Base-by-base conservation (phyloP, 2,329 filamentous ascomycete species). In the Aurifilum marmelostoma region DNA sequence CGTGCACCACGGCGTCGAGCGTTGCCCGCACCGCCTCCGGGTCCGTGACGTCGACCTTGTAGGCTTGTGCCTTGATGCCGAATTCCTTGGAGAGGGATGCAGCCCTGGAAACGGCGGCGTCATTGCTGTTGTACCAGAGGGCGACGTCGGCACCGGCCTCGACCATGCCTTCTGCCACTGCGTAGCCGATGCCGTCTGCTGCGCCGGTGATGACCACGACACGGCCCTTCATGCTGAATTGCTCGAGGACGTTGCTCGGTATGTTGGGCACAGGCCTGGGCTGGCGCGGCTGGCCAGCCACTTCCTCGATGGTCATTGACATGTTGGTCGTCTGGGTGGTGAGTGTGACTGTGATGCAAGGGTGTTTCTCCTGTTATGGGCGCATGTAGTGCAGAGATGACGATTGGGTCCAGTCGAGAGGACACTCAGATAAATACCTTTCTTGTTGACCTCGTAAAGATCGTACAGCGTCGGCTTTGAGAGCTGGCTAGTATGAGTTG, bases 21-120 rank as follows among this genome's bases (percentile, higher is more conserved):
- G 76, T 76, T 1, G 75, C 68, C 43, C 77, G 73, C 1, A 81
- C 81, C 58, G 75, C 75, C 5, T 76, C 76, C 1, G 79, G 69
- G 54, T 83, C 76, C 3, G 82, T 83, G 1, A 85, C 78, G 63
- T 84, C 79, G 4, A 84, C 81, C 68, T 82, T 79, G 72, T 83
- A 84, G 1, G 82, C 79, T 11, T 70, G 71, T 2, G 81, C 75
- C 69, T 78, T 82, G 67, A 84, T 74, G 56, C 76, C 74, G 69
- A 76, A 79, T 63, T 79, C 76, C 24, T 78, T 75, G 74, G 79
- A 76, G 74, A 88, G 69, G 78, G 77, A 69, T 0, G 74, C 73
- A 18, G 76, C 75, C n/a, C 77, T 77, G 67, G 76, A 74, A 66
- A 78, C 73, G 29, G 77, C 77, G 34, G 69, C 69, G 47, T 67